Conservation (phyloP, 768 basidiomycete species). For the Ramaria rubella region DNA sequence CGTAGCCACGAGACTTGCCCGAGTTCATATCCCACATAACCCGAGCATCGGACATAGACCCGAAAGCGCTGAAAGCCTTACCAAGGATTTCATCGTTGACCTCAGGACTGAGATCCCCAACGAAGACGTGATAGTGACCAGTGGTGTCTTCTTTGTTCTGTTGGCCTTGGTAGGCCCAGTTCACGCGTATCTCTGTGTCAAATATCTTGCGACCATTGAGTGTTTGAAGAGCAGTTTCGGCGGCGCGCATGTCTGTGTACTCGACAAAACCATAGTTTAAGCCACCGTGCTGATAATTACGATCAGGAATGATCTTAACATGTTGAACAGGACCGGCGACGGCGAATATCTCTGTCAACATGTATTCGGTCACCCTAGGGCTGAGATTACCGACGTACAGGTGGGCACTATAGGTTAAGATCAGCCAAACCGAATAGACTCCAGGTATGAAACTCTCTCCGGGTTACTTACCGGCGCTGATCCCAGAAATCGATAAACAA, state of each 20-base stretch:
- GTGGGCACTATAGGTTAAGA: slow-evolving; percentile 55
- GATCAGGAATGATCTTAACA: slow-evolving; percentile 99
- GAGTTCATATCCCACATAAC: slow-evolving; percentile 99
- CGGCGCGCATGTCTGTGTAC: slow-evolving; percentile 97
- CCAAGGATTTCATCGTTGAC: slow-evolving; percentile 95
- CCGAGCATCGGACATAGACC: slow-evolving; percentile 91
- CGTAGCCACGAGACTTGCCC: slow-evolving; percentile 96
- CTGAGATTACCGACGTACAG: slow-evolving; percentile 98
- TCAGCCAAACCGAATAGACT: not conserved
- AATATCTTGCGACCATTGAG: slow-evolving; percentile 99
- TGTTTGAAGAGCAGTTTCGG: slow-evolving; percentile 97
- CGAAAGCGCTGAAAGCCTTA: slow-evolving; percentile 97
- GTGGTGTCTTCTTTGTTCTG: slow-evolving; percentile 99
- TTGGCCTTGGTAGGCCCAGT: slow-evolving; percentile 98
- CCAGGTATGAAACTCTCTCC: not conserved
- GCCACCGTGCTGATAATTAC: slow-evolving; percentile 98
- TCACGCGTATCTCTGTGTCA: slow-evolving; percentile 98
- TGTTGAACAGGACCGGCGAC: slow-evolving; percentile 96
- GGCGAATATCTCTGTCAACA: slow-evolving; percentile 96
- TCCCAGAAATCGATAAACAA: slow-evolving; percentile 7
- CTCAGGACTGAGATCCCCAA: slow-evolving; percentile 98
- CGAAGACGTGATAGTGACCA: slow-evolving; percentile 96
- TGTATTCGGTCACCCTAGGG: slow-evolving; percentile 97
- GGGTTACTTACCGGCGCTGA: slow-evolving; percentile 5
- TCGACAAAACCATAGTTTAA: slow-evolving; percentile 99